Percentiles rank a stretch among this genome's conserved stretches.
Evolutionary conservation across 305 asterid species (phyloP).

Genomic region (Coffea humblotiana): DNA sequence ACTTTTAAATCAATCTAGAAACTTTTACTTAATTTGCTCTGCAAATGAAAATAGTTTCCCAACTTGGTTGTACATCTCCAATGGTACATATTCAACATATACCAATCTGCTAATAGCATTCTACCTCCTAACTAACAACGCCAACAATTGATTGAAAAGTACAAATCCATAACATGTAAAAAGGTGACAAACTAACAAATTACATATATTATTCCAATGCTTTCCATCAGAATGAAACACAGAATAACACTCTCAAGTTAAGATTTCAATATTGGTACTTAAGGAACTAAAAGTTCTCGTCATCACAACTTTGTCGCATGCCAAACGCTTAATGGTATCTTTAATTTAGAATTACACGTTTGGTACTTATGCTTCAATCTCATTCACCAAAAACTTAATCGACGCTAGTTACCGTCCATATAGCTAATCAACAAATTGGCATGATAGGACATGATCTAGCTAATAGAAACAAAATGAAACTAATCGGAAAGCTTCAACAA

Average conservation of each 20-base stretch:
- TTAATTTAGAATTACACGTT: neutral
- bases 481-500: neutral
- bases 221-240: neutral
- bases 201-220: neutral
- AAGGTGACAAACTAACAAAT: neutral
- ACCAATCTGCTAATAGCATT: neutral
- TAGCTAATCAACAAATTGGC: neutral
- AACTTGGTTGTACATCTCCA: neutral
- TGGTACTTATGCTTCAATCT: neutral
- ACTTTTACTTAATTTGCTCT: neutral
- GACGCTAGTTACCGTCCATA: neutral
- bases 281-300: neutral
- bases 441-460: neutral
- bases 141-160: neutral
- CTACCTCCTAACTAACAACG: neutral
- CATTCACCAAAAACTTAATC: neutral
- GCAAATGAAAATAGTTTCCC: neutral
- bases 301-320: neutral
- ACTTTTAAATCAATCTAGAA: neutral
- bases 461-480: neutral
- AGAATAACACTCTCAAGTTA: neutral
- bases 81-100: neutral
- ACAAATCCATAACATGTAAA: neutral
- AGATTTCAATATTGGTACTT: too few relatives aligned
- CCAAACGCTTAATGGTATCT: neutral